Evolutionary conservation across 192 early-diverging fungal species (phyloP).

Genomic region (Phycomyces blakesleeanus): DNA sequence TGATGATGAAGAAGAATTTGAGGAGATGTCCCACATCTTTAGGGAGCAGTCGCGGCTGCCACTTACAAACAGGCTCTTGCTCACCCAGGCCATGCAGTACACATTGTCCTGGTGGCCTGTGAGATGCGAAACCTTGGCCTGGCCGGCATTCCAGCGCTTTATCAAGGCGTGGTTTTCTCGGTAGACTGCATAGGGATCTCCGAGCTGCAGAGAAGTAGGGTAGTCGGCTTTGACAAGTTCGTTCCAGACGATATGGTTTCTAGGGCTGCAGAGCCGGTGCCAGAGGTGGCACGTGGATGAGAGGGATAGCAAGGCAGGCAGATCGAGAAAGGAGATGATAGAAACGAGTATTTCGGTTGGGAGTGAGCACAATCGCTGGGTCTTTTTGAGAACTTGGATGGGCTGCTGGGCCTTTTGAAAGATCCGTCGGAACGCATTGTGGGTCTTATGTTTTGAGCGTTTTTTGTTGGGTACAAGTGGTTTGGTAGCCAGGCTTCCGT

Average conservation of each 20-base stretch:
- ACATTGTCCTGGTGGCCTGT: conserved; percentile 82
- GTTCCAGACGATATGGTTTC: not conserved
- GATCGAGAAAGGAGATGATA: not conserved
- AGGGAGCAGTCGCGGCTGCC: conserved; percentile 77
- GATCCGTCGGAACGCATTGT: not conserved
- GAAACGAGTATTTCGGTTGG: not conserved
- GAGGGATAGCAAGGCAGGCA: not conserved
- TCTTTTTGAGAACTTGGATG: not conserved
- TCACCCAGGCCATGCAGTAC: conserved; percentile 87
- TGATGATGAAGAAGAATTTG: conserved; percentile 38
- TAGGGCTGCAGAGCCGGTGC: not conserved
- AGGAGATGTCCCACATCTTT: conserved; percentile 78
- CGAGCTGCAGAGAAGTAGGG: not conserved
- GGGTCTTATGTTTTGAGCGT: not conserved
- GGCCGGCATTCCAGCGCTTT: conserved; percentile 50
- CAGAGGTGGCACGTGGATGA: not conserved
- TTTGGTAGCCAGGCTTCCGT: not conserved
- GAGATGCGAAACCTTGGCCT: conserved; percentile 50
- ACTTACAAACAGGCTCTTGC: conserved; percentile 65
- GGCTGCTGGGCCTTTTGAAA: not conserved
- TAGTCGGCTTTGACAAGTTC: not conserved
- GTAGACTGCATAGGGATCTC: conserved; percentile 49
- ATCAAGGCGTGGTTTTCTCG: conserved; percentile 61
- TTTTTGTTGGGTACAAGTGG: not conserved
- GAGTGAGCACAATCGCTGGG: not conserved